Conservation (phyloP, 306 rosid genomes). For the Glycine soja region DNA sequence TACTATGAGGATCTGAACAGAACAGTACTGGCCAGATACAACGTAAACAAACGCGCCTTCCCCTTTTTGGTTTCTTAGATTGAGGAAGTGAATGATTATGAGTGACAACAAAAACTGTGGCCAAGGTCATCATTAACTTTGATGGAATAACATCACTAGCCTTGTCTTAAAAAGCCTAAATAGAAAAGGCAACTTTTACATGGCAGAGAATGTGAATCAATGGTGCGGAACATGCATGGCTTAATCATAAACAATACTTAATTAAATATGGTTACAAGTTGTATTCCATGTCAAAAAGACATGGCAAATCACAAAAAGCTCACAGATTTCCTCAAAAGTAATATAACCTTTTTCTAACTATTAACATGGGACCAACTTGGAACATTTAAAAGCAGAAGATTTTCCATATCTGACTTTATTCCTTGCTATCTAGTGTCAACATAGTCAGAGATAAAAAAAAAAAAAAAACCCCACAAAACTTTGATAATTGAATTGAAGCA, state of each 20-base stretch:
- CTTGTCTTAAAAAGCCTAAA: constrained; percentile 12
- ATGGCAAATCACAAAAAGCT: constrained; percentile 27
- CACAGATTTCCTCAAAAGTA: constrained; percentile 31
- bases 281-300: constrained; percentile 29
- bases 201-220: constrained; percentile 21
- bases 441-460: background rate
- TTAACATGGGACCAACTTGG: constrained; percentile 28
- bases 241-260: background rate
- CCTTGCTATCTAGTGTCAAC: constrained; percentile 18
- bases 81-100: background rate
- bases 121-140: background rate
- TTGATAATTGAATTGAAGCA: background rate
- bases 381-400: constrained; percentile 20
- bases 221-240: constrained; percentile 16
- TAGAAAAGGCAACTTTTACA: background rate
- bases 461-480: background rate
- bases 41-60: no score
- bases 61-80: no score
- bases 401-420: constrained; percentile 5
- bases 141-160: constrained; percentile 18
- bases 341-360: constrained; percentile 26
- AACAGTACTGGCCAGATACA: no score
- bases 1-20: no score
- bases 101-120: no score
- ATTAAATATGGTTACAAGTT: background rate